phyloP scores from a whole-genome alignment of 2,329 filamentous ascomycete genomes.

The Talaromyces sp. region DNA sequence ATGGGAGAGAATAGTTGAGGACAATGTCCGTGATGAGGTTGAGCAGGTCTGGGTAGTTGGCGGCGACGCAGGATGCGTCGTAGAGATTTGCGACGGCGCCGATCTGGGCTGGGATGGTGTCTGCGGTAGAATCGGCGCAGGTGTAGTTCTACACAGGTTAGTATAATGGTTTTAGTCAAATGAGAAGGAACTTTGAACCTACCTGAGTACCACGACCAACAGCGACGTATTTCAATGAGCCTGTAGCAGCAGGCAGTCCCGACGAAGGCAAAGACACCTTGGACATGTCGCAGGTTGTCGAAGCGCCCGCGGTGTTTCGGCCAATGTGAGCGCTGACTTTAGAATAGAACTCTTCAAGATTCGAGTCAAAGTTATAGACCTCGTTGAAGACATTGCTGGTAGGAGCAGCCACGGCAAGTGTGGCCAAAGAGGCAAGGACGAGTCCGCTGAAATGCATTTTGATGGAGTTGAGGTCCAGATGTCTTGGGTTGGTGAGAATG shows the following conservation, averaged over 20 bases:
- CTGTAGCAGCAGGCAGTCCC: slow-evolving; percentile 58
- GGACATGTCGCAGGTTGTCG: slow-evolving; percentile 33
- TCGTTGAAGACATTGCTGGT: slow-evolving; percentile 28
- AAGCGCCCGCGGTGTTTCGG: slow-evolving; percentile 21
- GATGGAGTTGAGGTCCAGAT: neutral
- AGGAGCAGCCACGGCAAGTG: slow-evolving; percentile 36
- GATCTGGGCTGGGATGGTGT: slow-evolving; percentile 58
- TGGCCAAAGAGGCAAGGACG: slow-evolving; percentile 27
- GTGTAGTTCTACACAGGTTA: slow-evolving; percentile 73
- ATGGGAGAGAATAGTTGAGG: slow-evolving; percentile 60
- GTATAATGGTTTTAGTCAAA: neutral
- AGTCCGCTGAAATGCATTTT: slow-evolving; percentile 15
- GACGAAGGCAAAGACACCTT: slow-evolving; percentile 43
- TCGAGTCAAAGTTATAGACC: slow-evolving; percentile 39
- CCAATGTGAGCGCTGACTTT: slow-evolving; percentile 39
- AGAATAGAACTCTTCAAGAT: slow-evolving; percentile 39
- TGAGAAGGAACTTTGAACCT: slow-evolving; percentile 20
- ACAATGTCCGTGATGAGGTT: slow-evolving; percentile 62
- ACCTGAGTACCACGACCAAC: slow-evolving; percentile 74
- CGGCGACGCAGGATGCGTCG: slow-evolving; percentile 77
- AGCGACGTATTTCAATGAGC: slow-evolving; percentile 70
- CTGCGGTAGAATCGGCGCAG: slow-evolving; percentile 61
- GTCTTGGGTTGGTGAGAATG: neutral
- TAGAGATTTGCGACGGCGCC: slow-evolving; percentile 83
- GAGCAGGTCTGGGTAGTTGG: slow-evolving; percentile 65